Percentiles rank a stretch among this genome's conserved stretches.
Evolutionary conservation across 176 grass and related monocot genomes (phyloP).

Genomic region (Aegilops umbellulata): DNA sequence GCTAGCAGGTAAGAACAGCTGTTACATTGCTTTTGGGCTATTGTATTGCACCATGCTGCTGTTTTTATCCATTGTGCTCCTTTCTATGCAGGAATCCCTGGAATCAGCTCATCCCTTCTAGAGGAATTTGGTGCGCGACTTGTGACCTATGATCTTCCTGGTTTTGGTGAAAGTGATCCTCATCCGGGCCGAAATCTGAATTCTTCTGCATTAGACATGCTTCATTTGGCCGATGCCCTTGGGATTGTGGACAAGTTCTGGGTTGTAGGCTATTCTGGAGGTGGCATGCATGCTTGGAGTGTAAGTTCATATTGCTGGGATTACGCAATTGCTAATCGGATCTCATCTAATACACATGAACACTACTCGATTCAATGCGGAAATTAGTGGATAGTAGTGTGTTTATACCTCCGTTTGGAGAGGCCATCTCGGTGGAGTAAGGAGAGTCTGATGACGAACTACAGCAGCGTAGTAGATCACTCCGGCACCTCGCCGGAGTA

Average conservation of each 20-base stretch:
- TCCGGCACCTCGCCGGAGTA: no score
- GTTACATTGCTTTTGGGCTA: background rate
- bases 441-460: no score
- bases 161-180: constrained; percentile 99
- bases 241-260: constrained; percentile 69
- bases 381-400: no score
- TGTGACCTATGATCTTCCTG: constrained; percentile 91
- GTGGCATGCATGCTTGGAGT: constrained; percentile 92
- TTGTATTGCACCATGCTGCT: background rate
- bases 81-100: constrained; percentile 75
- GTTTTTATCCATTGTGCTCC: constrained; percentile 27
- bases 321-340: no score
- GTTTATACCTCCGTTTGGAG: no score
- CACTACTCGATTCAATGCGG: no score
- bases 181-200: constrained; percentile 78
- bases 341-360: no score
- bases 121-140: constrained; percentile 89
- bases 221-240: constrained; percentile 77
- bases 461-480: no score
- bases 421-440: no score
- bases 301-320: no score
- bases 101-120: constrained; percentile 62
- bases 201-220: constrained; percentile 92
- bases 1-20: constrained; percentile 55
- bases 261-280: constrained; percentile 90